These are phyloP conservation scores for Cadophora sp. DNA, from an alignment of 2,329 filamentous ascomycete genomes.

Conservation along the genomic window DNA sequence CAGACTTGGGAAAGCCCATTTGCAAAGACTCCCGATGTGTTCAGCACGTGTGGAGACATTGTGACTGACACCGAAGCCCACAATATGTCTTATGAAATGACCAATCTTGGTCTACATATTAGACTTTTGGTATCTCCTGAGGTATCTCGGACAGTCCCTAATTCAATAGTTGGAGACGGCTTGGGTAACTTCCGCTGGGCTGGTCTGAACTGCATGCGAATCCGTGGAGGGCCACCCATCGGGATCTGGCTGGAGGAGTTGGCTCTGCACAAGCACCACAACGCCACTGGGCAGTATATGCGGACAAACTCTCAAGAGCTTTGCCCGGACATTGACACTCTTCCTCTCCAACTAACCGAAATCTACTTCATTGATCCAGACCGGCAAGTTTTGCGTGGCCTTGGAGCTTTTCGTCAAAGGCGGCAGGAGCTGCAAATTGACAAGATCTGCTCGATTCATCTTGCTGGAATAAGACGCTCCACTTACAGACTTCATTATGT, in stretches of 20 bases:
- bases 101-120: conserved; percentile 4
- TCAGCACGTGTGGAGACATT: neutral
- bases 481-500: neutral
- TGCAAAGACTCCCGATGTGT: neutral
- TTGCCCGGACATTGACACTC: neutral
- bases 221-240: neutral
- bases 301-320: neutral
- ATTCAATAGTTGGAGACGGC: neutral
- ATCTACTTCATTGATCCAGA: neutral
- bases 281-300: neutral
- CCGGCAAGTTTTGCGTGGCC: too few species aligned
- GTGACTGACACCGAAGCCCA: neutral
- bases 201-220: neutral
- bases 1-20: neutral
- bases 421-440: neutral
- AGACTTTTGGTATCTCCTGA: neutral
- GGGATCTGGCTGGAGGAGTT: neutral
- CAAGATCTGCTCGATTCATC: neutral
- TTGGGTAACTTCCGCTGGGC: neutral
- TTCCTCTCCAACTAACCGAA: neutral
- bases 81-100: neutral
- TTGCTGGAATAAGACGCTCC: neutral
- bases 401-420: neutral
- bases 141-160: neutral
- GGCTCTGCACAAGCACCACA: neutral